Evolutionary conservation across 495 filamentous ascomycete genomes (phyloP).

Genomic region (Talaromyces adpressus): DNA sequence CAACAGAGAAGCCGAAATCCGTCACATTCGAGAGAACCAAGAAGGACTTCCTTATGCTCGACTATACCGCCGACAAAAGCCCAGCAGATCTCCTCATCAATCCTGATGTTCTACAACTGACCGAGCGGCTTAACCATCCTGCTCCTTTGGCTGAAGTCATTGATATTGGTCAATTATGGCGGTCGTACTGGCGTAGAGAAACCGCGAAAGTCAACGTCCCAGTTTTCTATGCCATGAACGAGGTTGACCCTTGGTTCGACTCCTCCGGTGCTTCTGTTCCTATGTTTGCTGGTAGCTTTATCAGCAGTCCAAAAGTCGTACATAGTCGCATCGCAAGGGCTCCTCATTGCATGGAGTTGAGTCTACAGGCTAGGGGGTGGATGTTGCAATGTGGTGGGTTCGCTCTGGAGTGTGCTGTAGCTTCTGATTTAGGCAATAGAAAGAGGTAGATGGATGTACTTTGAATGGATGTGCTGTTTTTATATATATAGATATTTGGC

Average conservation of each 20-base stretch:
- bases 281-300: constrained; percentile 18
- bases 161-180: constrained; percentile 16
- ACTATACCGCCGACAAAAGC: constrained; percentile 6
- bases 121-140: constrained; percentile 17
- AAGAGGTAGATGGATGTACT: neutral
- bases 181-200: constrained; percentile 15
- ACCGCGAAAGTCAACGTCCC: constrained; percentile 15
- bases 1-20: neutral
- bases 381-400: constrained; percentile 17
- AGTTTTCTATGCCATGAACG: constrained; percentile 16
- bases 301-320: constrained; percentile 17
- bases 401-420: constrained; percentile 17
- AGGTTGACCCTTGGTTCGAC: constrained; percentile 17
- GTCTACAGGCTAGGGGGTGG: constrained; percentile 16
- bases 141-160: constrained; percentile 14
- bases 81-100: neutral
- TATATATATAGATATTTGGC: neutral
- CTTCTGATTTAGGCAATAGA: neutral
- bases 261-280: constrained; percentile 9
- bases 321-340: constrained; percentile 10
- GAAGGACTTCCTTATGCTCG: constrained; percentile 21
- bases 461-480: neutral
- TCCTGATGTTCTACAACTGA: constrained; percentile 11
- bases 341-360: constrained; percentile 24
- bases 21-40: constrained; percentile 5